Evolutionary conservation across 2,329 filamentous ascomycete species (phyloP), one percentile per base, ranked within the genome.

Genomic region (Epicoccum sorghinum): DNA sequence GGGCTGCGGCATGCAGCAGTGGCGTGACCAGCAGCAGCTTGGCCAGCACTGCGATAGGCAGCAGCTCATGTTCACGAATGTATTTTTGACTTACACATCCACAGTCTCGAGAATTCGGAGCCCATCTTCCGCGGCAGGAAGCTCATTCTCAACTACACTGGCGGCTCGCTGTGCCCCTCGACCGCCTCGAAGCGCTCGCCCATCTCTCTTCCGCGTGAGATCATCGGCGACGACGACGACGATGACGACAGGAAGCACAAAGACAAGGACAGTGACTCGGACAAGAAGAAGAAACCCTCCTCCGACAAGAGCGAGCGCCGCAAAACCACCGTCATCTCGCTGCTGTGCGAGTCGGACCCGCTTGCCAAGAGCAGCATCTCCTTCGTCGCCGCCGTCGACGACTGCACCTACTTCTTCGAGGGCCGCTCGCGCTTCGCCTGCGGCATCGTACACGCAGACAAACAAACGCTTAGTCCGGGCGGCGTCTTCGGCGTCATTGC

Each of bases 371-470:
- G 92, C 4, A 83, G 84, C 4, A 81, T 95, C 33, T 91, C 90
- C 18, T 99, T 96, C 72, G 88, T 98, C 55, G 91, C 90, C 55
- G 89, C 93, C 5, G 88, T 90, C 36, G 93, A 98, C 71, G 89
- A 96, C 56, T 99, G 95, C 81, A 86, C 91, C 27, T 99, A 98
- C 77, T 90, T 96, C 76, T 99, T 99, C 78, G 93, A 98, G 74
- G 88, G 93, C 44, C 89, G 93, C 61, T 95, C 91, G 23, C 83
- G 85, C 40, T 89, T 91, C 62, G 93, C 93, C 9, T 99, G 95
- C 81, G 90, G 77, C 77, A 93, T 80, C 79, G 80, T 86, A 24
- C 83, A 85, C 51, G 78, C 78, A 8, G 81, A 80, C 57, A 79
- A 81, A 42, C 81, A 85, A 53, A 80, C 80, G 9, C 88, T 80